phyloP scores from a whole-genome alignment of 495 filamentous ascomycete genomes.

The Pyrenula aspistea region DNA sequence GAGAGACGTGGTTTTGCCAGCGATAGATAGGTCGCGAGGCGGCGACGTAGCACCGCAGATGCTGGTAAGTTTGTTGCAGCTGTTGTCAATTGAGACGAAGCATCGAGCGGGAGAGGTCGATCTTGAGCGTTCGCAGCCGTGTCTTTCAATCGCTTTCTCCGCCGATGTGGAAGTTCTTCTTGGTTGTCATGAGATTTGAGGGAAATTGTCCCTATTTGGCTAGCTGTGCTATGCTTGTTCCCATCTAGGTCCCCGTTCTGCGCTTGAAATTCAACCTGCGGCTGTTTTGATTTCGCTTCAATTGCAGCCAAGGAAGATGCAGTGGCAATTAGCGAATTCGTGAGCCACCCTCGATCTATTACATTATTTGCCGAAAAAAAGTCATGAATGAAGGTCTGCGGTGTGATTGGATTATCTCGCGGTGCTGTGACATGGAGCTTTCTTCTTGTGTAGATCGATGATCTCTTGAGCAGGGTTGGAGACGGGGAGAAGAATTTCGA shows the following conservation, averaged over 20 bases:
- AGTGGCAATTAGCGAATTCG: constrained; percentile 4
- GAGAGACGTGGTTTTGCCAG: constrained; percentile 91
- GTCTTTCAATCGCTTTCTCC: constrained; percentile 38
- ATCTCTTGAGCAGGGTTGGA: not conserved
- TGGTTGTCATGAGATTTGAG: not conserved
- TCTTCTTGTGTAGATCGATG: not conserved
- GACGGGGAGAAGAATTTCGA: not conserved
- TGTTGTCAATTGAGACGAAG: constrained; percentile 67
- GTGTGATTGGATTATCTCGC: not conserved
- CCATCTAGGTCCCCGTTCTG: not conserved
- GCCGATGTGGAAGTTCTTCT: constrained; percentile 34
- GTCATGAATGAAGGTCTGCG: constrained; percentile 1
- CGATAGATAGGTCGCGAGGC: constrained; percentile 74
- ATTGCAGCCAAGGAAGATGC: constrained; percentile 1
- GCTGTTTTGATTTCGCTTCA: not conserved
- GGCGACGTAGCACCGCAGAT: constrained; percentile 56
- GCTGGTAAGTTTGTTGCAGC: constrained; percentile 56
- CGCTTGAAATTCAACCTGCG: not conserved
- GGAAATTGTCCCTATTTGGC: constrained; percentile 4
- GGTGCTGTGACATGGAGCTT: not conserved
- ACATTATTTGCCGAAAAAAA: not conserved
- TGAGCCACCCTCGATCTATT: constrained; percentile 1
- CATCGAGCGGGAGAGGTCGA: constrained; percentile 58
- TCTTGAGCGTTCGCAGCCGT: constrained; percentile 17
- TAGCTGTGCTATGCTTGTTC: not conserved